Evolutionary conservation across 164 flowering plant genomes (phyloP).

Genomic region (Piper betle): DNA sequence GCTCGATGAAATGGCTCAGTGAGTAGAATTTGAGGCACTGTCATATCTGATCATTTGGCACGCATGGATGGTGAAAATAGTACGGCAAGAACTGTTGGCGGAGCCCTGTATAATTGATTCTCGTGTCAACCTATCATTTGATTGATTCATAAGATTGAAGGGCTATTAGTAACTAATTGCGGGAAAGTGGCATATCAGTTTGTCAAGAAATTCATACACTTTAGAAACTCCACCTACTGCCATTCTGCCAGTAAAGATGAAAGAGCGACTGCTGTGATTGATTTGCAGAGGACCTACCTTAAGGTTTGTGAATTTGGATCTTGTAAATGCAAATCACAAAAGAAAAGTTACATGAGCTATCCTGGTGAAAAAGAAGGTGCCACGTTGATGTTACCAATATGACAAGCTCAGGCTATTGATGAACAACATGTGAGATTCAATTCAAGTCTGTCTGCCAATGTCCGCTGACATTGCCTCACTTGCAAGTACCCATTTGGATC

Average conservation of each 20-base stretch:
- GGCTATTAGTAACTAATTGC: not conserved
- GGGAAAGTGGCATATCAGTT: not conserved
- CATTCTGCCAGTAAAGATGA: not conserved
- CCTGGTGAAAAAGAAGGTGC: no score
- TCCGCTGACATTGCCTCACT: not conserved
- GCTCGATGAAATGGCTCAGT: not conserved
- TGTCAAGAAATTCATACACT: not conserved
- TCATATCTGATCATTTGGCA: not conserved
- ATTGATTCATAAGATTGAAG: not conserved
- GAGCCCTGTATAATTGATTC: not conserved
- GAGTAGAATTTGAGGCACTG: not conserved
- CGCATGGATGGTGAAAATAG: not conserved
- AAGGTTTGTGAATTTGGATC: not conserved
- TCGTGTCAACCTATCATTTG: not conserved
- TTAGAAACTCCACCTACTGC: not conserved
- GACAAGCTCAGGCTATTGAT: not conserved
- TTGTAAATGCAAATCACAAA: not conserved
- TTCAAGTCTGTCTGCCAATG: not conserved
- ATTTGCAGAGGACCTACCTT: conserved; percentile 1
- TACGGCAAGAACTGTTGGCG: not conserved
- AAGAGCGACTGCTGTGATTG: not conserved
- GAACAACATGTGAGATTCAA: not conserved
- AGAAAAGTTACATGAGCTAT: not conserved
- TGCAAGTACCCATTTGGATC: not conserved
- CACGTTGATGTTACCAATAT: no score